These are phyloP conservation scores for Ophiocordyceps unilateralis DNA, from an alignment of 2,329 filamentous ascomycete genomes.

Conservation along the genomic window DNA sequence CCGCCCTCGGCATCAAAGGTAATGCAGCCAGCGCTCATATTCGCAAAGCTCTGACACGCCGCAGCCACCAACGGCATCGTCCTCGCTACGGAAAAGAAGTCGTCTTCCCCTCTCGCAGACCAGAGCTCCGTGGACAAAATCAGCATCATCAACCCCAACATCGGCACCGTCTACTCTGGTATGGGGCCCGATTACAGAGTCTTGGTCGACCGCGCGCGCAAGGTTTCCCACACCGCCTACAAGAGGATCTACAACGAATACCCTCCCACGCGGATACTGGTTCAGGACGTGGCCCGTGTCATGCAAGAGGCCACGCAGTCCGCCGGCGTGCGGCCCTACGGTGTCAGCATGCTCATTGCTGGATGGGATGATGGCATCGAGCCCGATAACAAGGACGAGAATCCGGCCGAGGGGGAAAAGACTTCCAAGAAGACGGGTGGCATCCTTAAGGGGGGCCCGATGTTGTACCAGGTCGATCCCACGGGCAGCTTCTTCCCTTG, in stretches of 20 bases:
- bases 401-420: slow-evolving; percentile 39
- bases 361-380: slow-evolving; percentile 96
- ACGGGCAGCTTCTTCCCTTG: slow-evolving; percentile 97
- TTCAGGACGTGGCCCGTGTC: slow-evolving; percentile 91
- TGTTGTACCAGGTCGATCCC: slow-evolving; percentile 98
- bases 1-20: slow-evolving; percentile 97
- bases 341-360: slow-evolving; percentile 85
- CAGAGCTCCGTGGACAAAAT: slow-evolving; percentile 91
- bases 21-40: slow-evolving; percentile 7
- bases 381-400: slow-evolving; percentile 55
- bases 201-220: slow-evolving; percentile 91
- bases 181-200: slow-evolving; percentile 99
- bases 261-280: slow-evolving; percentile 96
- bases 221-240: slow-evolving; percentile 95
- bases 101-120: slow-evolving; percentile 91
- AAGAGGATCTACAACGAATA: slow-evolving; percentile 99
- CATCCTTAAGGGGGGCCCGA: slow-evolving; percentile 87
- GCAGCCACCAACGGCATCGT: slow-evolving; percentile 96
- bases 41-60: slow-evolving; percentile 6
- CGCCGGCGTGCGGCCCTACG: slow-evolving; percentile 91
- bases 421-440: slow-evolving; percentile 75
- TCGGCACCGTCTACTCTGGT: slow-evolving; percentile 98
- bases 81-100: slow-evolving; percentile 98
- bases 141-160: slow-evolving; percentile 94
- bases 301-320: slow-evolving; percentile 99